A percentile compares a stretch with the other conserved stretches of the same genome.
Conservation (phyloP, 768 basidiomycete species). For the Mycena haematopus region DNA sequence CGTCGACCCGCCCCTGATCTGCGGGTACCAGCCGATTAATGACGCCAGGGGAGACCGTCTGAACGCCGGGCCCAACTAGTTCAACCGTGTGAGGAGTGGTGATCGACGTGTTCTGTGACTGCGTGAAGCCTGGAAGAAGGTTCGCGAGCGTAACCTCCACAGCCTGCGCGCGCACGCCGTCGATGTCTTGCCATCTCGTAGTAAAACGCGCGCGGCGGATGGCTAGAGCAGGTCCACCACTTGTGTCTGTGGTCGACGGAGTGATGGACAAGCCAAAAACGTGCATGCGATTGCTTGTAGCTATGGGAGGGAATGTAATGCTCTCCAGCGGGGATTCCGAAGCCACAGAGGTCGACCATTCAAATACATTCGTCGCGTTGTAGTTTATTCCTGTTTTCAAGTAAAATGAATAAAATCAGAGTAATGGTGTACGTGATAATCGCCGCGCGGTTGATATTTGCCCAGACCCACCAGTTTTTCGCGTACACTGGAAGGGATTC, state of each 20-base stretch:
- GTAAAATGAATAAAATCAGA: slow-evolving; percentile 31
- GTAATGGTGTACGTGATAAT: slow-evolving; percentile 46
- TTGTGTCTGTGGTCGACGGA: slow-evolving; percentile 32
- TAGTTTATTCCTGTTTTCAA: slow-evolving; percentile 45
- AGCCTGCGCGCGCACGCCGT: slow-evolving; percentile 48
- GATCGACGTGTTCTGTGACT: slow-evolving; percentile 39
- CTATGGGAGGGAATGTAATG: slow-evolving; percentile 49
- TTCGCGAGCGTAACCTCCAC: slow-evolving; percentile 62
- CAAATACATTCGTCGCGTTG: slow-evolving; percentile 51
- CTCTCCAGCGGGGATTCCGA: slow-evolving; percentile 48
- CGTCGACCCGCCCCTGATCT: slow-evolving; percentile 58
- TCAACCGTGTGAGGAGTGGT: slow-evolving; percentile 42
- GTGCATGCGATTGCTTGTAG: slow-evolving; percentile 45
- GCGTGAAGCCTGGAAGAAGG: slow-evolving; percentile 45
- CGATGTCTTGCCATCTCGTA: slow-evolving; percentile 50
- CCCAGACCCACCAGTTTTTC: slow-evolving; percentile 53
- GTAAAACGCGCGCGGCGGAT: slow-evolving; percentile 52
- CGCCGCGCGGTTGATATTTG: slow-evolving; percentile 46
- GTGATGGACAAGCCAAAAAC: slow-evolving; percentile 53
- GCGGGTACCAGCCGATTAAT: slow-evolving; percentile 54
- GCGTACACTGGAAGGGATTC: slow-evolving; percentile 43
- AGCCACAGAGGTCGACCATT: slow-evolving; percentile 50
- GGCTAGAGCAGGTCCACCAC: slow-evolving; percentile 39
- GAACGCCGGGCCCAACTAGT: slow-evolving; percentile 45
- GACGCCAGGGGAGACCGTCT: slow-evolving; percentile 48